Evolutionary conservation across 345 rosid genomes (phyloP), one percentile per base, ranked within the genome.

Genomic region (Aegle marmelos): DNA sequence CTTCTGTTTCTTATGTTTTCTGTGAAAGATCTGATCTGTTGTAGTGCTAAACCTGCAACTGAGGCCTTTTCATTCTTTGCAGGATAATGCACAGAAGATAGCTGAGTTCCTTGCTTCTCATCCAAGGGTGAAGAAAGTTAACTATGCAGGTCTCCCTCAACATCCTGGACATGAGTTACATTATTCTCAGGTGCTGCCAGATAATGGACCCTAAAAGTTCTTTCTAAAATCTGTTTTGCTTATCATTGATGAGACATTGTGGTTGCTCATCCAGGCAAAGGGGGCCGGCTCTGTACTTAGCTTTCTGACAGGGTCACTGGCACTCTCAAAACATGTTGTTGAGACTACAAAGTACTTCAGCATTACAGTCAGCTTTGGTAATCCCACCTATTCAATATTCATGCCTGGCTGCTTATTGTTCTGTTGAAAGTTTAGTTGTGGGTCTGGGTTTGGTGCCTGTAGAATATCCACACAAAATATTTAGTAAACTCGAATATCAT

Each of bases 251-350:
- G 6, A 63, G 7, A 17, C 63, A 28, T 57, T 30, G 19, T 22
- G 4, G 57, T 70, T 30, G 9, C 60, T 73, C 31, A 82, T 84
- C 82, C 87, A 96, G 99, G 94, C 98, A 64, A 91, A 85, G 78
- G 99, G n/a, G 80, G 97, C 98, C 64, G 98, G 99, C 48, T 92
- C 98, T 10, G 98, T 96, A 82, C 88, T 96, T 41, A 94, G 99
- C 87, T 94, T 94, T 82, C 61, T 90, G 75, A 94, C 99, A n/a
- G 98, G 98, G 78, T 94, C 99, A 3, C 58, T 92, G 37, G 89
- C 91, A 0, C 91, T 96, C 66, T 96, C 98, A 2, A 96, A 96
- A 84, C 97, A 94, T 74, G 71, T 94, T 77, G 98, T 93, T 28
- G 97, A 96, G 85, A 78, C 90, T 68, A 92, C 99, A 34, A 92